Base-by-base conservation (phyloP, 2,329 filamentous ascomycete genomes). In the Trichoderma koningiopsis region DNA sequence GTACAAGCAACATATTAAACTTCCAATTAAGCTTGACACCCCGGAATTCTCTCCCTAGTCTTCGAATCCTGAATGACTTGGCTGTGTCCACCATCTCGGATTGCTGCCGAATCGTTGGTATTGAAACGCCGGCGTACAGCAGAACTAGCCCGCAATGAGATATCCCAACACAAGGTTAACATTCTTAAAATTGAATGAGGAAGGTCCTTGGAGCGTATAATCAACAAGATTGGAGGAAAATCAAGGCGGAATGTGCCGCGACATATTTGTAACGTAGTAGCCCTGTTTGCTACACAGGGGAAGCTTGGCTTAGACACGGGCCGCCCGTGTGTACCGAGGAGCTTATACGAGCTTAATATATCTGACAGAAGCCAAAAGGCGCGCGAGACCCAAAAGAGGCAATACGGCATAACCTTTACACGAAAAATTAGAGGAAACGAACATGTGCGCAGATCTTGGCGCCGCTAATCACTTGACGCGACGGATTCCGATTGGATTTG, bases 161-260 rank as follows among this genome's bases (percentile, higher is more conserved):
- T 58, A 24, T 43, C 24, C 16, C 7, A 43, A n/a, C 19, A n/a
- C 40, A 60, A 52, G 40, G 10, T 31, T 60, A n/a, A 37, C 11
- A 19, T n/a, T 59, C 16, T 4, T 5, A 7, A 27, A n/a, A 19
- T 1, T 68, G 43, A 37, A 68, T 53, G 16, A 37, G 64, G 64
- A 68, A 68, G 56, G 64, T 68, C 31, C 3, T 43, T n/a, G n/a
- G 53, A 29, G 13, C 2, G 16, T 24, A 22, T 0, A 53, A 31
- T 40, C 10, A 27, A 29, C 52, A 60, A 68, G 64, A 68, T 68
- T 68, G 64, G 62, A 52, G 43, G 56, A 68, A 60, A 40, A 68
- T 60, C 55, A 68, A 49, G 22, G 6, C 27, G 19, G 5, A 19
- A 55, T 10, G 24, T 24, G n/a, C 43, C 37, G 19, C 56, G 37